Conservation (phyloP, 345 rosid species). For the Salix dunnii region DNA sequence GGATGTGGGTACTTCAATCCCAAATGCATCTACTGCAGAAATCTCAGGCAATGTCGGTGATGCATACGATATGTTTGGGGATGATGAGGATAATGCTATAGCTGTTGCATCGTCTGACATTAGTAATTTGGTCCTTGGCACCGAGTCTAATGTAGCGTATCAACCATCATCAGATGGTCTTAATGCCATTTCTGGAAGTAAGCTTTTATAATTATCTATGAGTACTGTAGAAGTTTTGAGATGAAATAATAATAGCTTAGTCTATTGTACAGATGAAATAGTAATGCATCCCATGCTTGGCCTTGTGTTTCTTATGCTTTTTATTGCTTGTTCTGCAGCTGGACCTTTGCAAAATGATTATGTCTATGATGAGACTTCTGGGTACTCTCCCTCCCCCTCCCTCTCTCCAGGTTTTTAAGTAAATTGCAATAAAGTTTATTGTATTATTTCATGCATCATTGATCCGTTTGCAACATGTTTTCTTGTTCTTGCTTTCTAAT, state of each 20-base stretch:
- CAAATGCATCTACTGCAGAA: conserved; percentile 30
- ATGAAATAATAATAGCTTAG: not conserved
- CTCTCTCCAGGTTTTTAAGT: not conserved
- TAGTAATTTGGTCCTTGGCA: conserved; percentile 25
- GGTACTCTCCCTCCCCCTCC: conserved; percentile 43
- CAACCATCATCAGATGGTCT: conserved; percentile 30
- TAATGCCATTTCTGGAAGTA: conserved; percentile 35
- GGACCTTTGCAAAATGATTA: conserved; percentile 60
- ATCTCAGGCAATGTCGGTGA: conserved; percentile 31
- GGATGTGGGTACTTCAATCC: conserved; percentile 26
- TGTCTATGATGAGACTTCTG: conserved; percentile 81
- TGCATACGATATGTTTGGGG: conserved; percentile 76
- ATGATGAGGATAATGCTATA: conserved; percentile 54
- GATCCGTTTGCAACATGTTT: not conserved
- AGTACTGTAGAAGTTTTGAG: not conserved
- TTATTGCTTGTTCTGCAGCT: conserved; percentile 37
- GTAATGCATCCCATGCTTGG: not conserved
- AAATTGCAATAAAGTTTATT: not conserved
- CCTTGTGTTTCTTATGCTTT: not conserved
- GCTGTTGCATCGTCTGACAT: conserved; percentile 33
- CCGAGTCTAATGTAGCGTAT: conserved; percentile 24
- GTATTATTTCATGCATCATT: not conserved
- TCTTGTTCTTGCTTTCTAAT: not conserved
- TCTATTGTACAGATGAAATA: not conserved
- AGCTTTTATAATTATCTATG: conserved; percentile 8